Base-by-base conservation (phyloP, 495 filamentous ascomycete species). In the Durotheca rogersii region DNA sequence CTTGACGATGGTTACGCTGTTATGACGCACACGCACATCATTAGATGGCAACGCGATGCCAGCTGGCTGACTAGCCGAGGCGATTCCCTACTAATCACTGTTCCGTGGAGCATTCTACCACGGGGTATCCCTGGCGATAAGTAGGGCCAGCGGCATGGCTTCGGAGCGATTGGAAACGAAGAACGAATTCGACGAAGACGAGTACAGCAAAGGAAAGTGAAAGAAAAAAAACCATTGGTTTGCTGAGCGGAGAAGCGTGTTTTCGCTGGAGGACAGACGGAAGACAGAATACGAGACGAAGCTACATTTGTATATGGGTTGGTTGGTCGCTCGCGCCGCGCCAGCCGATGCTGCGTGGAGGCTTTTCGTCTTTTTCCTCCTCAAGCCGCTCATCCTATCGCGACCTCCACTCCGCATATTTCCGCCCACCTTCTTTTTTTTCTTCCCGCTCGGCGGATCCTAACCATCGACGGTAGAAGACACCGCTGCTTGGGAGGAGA, bases 1-100 rank as follows among this genome's bases (percentile, higher is more conserved):
- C 62, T 58, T 65, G 62, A 65, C 59, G 62, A 65, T 63, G 59
- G 62, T 58, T 60, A 65, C 60, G 62, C 49, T 65, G 62, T 65
- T 65, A 65, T 58, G 62, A 65, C 56, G 60, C 62, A 60, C 55
- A 65, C 41, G 62, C 60, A 60, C 59, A 55, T 62, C 59, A 55
- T 29, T 62, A 60, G 53, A 62, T 57, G 44, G 56, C 52, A 56
- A 56, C 32, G 53, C 60, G 53, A 60, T 60, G 55, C 53, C 48
- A 23, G 56, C 57, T 55, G 56, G 59, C 56, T 39, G 30, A 41
- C 20, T 16, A 47, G 35, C 44, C 31, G 48, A 44, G 53, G 46
- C 40, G 57, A 48, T 40, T 47, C 50, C 56, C 62, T 53, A 47
- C 47, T 62, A 65, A 62, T 65, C 36, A 58, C 27, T 62, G 62